These are phyloP conservation scores for Xylaria sp. DNA, from an alignment of 2,329 filamentous ascomycete genomes.

Conservation along the genomic window DNA sequence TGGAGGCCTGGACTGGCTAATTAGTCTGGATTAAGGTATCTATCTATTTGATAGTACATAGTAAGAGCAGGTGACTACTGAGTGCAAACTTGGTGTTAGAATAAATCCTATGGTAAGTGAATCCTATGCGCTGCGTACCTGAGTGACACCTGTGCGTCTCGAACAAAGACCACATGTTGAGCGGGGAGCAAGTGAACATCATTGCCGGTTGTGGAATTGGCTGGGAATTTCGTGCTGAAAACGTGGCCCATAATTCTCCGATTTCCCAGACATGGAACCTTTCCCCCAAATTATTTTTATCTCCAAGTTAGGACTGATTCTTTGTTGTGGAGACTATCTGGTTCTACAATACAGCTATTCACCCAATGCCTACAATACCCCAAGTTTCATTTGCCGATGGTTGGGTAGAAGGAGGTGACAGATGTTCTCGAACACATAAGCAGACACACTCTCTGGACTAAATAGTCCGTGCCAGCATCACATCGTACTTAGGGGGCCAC, in stretches of 20 bases:
- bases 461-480: neutral
- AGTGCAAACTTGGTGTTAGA: neutral
- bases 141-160: neutral
- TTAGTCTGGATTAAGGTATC: neutral
- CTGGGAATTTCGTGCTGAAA: constrained; percentile 26
- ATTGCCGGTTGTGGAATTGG: constrained; percentile 22
- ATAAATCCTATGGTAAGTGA: too few species aligned
- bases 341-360: neutral
- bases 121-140: neutral
- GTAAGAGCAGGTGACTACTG: neutral
- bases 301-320: neutral
- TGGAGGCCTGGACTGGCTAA: constrained; percentile 10
- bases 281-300: neutral
- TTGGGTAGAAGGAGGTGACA: neutral
- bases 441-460: neutral
- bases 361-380: neutral
- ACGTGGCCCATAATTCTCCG: constrained; percentile 34
- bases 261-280: constrained; percentile 20
- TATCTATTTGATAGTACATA: too few species aligned
- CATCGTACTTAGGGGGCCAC: neutral
- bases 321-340: neutral
- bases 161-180: neutral
- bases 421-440: neutral
- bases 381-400: neutral
- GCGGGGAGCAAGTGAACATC: constrained; percentile 21